phyloP scores from a whole-genome alignment of 192 early-diverging fungal genomes.

The Linnemannia schmuckeri region DNA sequence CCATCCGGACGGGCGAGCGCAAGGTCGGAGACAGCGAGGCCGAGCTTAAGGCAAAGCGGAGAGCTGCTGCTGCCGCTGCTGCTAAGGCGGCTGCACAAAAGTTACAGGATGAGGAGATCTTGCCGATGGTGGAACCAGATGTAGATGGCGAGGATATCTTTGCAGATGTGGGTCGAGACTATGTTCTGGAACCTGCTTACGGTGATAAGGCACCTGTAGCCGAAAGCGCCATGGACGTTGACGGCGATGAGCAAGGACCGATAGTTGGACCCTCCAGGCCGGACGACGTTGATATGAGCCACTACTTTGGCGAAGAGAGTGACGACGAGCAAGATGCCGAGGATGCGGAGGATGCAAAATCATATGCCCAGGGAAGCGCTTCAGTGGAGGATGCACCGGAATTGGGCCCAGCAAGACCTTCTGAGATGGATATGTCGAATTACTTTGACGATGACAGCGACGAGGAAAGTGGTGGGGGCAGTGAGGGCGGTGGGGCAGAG shows the following conservation, averaged over 20 bases:
- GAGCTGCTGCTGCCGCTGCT: conserved; percentile 33
- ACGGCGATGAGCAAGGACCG: conserved; percentile 32
- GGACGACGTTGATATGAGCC: conserved; percentile 41
- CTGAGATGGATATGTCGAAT: conserved; percentile 26
- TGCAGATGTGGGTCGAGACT: conserved; percentile 86
- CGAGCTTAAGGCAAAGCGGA: conserved; percentile 63
- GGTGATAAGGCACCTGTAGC: not conserved
- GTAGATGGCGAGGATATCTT: conserved; percentile 87
- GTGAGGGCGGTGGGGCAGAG: conserved; percentile 19
- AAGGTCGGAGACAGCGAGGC: conserved; percentile 46
- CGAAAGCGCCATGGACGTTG: conserved; percentile 42
- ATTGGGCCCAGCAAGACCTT: conserved; percentile 39
- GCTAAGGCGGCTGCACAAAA: conserved; percentile 35
- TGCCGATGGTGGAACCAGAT: conserved; percentile 46
- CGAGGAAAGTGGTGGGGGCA: conserved; percentile 20
- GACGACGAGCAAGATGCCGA: conserved; percentile 38
- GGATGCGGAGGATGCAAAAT: conserved; percentile 11
- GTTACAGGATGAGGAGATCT: conserved; percentile 24
- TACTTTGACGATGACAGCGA: conserved; percentile 49
- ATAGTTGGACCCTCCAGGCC: conserved; percentile 35
- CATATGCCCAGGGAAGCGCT: not conserved
- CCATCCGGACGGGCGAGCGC: conserved; percentile 58
- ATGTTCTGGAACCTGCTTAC: conserved; percentile 66
- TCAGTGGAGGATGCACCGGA: conserved; percentile 35
- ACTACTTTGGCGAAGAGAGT: conserved; percentile 49